Conservation (phyloP, 768 basidiomycete species). For the Termitomyces sp. region DNA sequence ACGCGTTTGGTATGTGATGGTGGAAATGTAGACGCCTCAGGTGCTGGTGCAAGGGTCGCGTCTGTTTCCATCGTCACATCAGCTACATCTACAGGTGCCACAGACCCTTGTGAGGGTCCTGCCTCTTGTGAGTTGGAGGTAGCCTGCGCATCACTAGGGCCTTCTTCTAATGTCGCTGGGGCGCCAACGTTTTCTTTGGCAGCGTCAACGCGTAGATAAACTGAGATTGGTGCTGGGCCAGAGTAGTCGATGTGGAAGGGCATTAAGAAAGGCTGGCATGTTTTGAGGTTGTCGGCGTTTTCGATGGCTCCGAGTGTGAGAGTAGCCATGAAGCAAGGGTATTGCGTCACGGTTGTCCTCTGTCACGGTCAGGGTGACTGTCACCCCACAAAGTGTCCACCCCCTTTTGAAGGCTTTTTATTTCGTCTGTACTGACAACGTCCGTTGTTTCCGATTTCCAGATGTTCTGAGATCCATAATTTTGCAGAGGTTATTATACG, state of each 20-base stretch:
- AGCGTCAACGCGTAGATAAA: conserved; percentile 63
- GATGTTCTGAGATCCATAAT: no score
- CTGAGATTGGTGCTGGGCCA: conserved; percentile 68
- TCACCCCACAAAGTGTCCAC: no score
- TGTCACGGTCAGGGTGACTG: conserved; percentile 1
- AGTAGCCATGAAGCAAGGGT: conserved; percentile 3
- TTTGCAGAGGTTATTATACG: no score
- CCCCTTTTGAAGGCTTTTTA: no score
- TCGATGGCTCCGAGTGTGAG: conserved; percentile 2
- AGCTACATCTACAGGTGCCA: neutral
- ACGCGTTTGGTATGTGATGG: conserved; percentile 15
- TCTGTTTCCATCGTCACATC: neutral
- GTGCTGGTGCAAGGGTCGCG: neutral
- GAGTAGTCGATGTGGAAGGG: conserved; percentile 73
- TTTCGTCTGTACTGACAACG: neutral
- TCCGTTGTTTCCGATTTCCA: neutral
- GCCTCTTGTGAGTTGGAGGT: neutral
- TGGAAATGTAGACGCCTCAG: neutral
- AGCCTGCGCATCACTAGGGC: conserved; percentile 4
- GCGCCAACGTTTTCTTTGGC: conserved; percentile 25
- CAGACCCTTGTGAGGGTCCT: neutral
- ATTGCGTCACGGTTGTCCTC: neutral
- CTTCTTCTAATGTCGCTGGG: conserved; percentile 10
- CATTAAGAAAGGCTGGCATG: conserved; percentile 67
- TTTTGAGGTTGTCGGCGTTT: conserved; percentile 3